Base-by-base conservation (phyloP, 352 stramenopile genomes). In the Phytopythium delawarense region DNA sequence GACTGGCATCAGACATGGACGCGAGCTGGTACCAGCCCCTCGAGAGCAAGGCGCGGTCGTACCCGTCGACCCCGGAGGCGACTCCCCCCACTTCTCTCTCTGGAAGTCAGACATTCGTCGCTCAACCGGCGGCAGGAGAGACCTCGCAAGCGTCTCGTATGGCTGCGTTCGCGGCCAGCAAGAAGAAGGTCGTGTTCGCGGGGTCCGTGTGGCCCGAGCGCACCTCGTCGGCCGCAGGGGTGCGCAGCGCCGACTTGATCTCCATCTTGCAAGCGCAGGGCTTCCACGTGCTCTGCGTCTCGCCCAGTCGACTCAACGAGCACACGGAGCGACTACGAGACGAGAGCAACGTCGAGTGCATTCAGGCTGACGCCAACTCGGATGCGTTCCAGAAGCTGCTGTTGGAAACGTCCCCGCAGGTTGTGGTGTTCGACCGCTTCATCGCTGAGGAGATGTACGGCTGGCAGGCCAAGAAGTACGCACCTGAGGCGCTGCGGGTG, bases 361-460 rank as follows among this genome's bases (percentile, higher is more conserved):
- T 91, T 5, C 86, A 91, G 42, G 73, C 79, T 16, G 83, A 93
- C 59, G 77, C 86, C 15, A 95, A 95, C 62, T 81, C 69, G 1
- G 78, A 87, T 49, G 50, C 62, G 4, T 91, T 95, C 65, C 76
- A 91, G 61, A 80, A 81, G 21, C 59, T 92, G 18, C 57, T 91
- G 52, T 63, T 75, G 0, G 79, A 87, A 54, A 78, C 71, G 16
- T 63, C 72, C 25, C 80, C 83, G n/a, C 73, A 92, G 30, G 59
- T 91, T 5, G 76, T 92, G 23, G n/a, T 95, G 2, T 93, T 93
- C 46, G 86, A 95, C 51, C 78, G 86, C 2, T 95, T 92, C 59
- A 91, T 92, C 42, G 79, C 86, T 0, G 86, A 95, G 49, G 86
- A 95, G 48, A 95, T 95, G 86, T 93, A 92, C 57, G 78, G 84